Evolutionary conservation across 106 monocot species (phyloP).

Genomic region (Allium fistulosum): DNA sequence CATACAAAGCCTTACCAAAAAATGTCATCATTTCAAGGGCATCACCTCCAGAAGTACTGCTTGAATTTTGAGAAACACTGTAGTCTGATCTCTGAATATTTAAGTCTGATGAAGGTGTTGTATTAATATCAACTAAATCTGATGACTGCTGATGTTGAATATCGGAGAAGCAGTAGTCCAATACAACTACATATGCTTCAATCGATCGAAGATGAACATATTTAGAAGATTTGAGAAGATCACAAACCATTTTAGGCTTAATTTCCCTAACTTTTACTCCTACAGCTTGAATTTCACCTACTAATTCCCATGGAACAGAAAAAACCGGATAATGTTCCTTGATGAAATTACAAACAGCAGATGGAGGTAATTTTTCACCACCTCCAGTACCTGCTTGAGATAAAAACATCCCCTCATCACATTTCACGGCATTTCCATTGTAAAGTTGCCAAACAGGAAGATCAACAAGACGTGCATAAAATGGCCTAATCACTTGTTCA

Average conservation of each 20-base stretch:
- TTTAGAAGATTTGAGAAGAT: conserved; percentile 72
- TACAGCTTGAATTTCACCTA: conserved; percentile 79
- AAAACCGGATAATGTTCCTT: conserved; percentile 98
- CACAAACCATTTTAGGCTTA: conserved; percentile 93
- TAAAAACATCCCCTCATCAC: conserved; percentile 96
- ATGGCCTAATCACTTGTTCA: conserved; percentile 86
- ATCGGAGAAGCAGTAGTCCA: conserved; percentile 95
- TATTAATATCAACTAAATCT: conserved; percentile 1
- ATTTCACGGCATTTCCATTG: conserved; percentile 77
- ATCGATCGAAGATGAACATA: conserved; percentile 58
- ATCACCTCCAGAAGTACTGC: conserved; percentile 45
- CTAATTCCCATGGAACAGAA: conserved; percentile 90
- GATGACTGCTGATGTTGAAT: conserved; percentile 33
- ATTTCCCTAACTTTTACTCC: conserved; percentile 81
- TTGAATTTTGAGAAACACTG: conserved; percentile 16
- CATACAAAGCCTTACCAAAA: conserved; percentile 91
- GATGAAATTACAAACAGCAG: conserved; percentile 81
- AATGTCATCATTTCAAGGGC: conserved; percentile 69
- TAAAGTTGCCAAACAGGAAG: conserved; percentile 98
- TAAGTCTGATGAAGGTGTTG: conserved; percentile 18
- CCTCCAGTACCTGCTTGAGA: conserved; percentile 40
- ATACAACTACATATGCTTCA: conserved; percentile 79
- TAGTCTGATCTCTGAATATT: conserved; percentile 18
- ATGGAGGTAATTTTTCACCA: conserved; percentile 50
- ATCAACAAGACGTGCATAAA: conserved; percentile 85